Evolutionary conservation across 345 rosid species (phyloP), one percentile per base, ranked within the genome.

Genomic region (Passiflora organensis): DNA sequence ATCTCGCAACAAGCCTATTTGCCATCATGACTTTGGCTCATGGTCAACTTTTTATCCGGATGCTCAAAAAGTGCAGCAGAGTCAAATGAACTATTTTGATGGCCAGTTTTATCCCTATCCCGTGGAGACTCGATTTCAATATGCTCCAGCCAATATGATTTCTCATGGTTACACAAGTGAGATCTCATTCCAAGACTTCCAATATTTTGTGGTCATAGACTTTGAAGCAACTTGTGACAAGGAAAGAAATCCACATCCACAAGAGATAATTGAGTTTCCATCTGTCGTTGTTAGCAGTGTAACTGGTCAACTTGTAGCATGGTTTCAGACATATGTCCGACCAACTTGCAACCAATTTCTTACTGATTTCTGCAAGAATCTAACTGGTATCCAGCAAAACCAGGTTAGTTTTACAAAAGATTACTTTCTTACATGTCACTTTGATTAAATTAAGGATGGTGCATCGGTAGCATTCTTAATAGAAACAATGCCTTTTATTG

Each of bases 201-300:
- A 72, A 53, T 72, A 76, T 68, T 72, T 76, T 62, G 77, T 76
- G 59, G 75, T 76, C 58, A 72, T 76, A 49, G 80, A 76, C 64
- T 72, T 76, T 32, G 80, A 76, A 76, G 80, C 77, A 38, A 76
- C 80, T 48, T 69, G 80, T 56, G 80, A 72, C 61, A 72, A 66
- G 67, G 80, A 62, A 53, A 72, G 52, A 66, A 76, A 68, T 51
- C 80, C 80, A n/a, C 77, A 76, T 49, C 80, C 80, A 13, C 80
- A 76, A 43, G 80, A 76, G 69, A 76, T 76, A 25, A 76, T 76
- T 9, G 80, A 76, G 72, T 76, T 76, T 64, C 80, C 80, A 22
- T 72, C 77, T 50, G 80, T 76, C 54, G 68, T 76, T 22, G 80
- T 76, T 60, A 76, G 72, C 57, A 68, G 77, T 65, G 53, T 56